These are phyloP conservation scores for Vitis hybrid DNA, from an alignment of 177 flowering plant genomes.

Conservation along the genomic window DNA sequence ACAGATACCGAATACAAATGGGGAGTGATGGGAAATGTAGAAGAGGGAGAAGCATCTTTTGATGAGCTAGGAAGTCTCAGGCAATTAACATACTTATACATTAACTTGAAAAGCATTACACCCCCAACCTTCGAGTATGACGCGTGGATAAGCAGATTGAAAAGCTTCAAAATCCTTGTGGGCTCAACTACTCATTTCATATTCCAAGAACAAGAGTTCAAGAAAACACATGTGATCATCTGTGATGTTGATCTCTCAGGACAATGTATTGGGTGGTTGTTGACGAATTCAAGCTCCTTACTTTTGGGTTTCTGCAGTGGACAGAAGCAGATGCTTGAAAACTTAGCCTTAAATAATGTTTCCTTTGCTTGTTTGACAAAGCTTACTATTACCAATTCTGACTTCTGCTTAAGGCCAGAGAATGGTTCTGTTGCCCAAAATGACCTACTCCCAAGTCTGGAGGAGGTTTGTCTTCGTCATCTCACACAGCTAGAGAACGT, in stretches of 20 bases:
- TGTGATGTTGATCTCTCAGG: too few relatives aligned
- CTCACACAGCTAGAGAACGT: neutral
- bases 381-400: conserved; percentile 9
- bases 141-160: conserved; percentile 11
- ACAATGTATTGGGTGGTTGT: too few relatives aligned
- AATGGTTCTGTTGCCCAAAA: too few relatives aligned
- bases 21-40: conserved; percentile 3
- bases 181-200: neutral
- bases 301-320: too few relatives aligned
- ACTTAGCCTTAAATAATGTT: too few relatives aligned
- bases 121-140: neutral
- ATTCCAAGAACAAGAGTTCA: too few relatives aligned
- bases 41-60: conserved; percentile 5
- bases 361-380: neutral
- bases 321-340: too few relatives aligned
- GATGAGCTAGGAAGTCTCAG: conserved; percentile 9
- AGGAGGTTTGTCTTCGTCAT: neutral
- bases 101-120: conserved; percentile 6
- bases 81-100: conserved; percentile 2
- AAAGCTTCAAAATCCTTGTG: conserved; percentile 9
- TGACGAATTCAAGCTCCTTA: too few relatives aligned
- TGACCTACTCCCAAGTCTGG: conserved; percentile 11
- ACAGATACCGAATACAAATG: conserved; percentile 14
- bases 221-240: too few relatives aligned
- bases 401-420: neutral